phyloP scores from a whole-genome alignment of 345 rosid genomes.

The Arabidopsis suecica region DNA sequence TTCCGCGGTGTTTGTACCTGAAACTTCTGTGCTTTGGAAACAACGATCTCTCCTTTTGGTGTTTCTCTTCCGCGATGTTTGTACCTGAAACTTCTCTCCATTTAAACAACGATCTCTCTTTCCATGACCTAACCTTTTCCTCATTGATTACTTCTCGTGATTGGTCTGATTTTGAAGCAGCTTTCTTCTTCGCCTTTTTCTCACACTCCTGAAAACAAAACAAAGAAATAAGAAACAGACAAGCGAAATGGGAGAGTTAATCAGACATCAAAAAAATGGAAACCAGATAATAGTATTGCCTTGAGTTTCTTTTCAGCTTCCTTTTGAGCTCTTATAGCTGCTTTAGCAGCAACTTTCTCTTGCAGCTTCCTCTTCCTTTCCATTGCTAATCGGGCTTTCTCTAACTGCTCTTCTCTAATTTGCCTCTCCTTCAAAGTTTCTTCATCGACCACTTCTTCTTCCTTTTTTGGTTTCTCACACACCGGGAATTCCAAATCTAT shows the following conservation, averaged over 20 bases:
- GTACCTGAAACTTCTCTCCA: slow-evolving; percentile 28
- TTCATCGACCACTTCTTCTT: slow-evolving; percentile 58
- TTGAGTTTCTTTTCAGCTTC: slow-evolving; percentile 92
- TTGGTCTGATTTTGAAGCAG: slow-evolving; percentile 52
- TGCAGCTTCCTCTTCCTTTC: slow-evolving; percentile 94
- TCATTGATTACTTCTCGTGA: slow-evolving; percentile 52
- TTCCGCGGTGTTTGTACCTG: slow-evolving; percentile 57
- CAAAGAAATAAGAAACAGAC: background rate
- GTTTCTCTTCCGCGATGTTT: slow-evolving; percentile 43
- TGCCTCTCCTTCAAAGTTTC: slow-evolving; percentile 81
- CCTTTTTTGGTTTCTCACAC: slow-evolving; percentile 45
- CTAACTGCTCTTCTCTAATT: slow-evolving; percentile 86
- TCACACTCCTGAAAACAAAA: slow-evolving; percentile 72
- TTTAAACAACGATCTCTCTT: too few relatives aligned
- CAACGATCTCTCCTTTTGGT: slow-evolving; percentile 37
- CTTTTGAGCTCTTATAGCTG: slow-evolving; percentile 86
- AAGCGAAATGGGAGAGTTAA: background rate
- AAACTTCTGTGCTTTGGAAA: slow-evolving; percentile 53
- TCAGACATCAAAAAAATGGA: background rate
- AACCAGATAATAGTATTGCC: slow-evolving; percentile 46
- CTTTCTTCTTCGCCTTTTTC: slow-evolving; percentile 90
- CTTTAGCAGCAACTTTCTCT: slow-evolving; percentile 89
- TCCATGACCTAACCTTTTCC: slow-evolving; percentile 51
- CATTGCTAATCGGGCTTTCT: slow-evolving; percentile 79
- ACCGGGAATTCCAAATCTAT: slow-evolving; percentile 49